These are phyloP conservation scores for Backusella macrospora DNA, from an alignment of 192 early-diverging fungal genomes.

Conservation along the genomic window DNA sequence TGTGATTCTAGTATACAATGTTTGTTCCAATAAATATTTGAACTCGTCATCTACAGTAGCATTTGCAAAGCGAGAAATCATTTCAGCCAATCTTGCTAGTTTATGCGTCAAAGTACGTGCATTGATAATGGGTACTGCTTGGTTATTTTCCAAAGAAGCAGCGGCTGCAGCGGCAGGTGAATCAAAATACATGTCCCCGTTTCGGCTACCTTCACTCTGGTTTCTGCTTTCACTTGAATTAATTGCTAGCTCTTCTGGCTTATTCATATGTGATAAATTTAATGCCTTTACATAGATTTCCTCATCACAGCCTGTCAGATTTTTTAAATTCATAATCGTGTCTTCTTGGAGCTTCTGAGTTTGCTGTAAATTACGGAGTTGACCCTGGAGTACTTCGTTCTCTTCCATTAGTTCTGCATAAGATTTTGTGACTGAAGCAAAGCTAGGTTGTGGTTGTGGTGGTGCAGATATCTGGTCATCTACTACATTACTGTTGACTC, in stretches of 20 bases:
- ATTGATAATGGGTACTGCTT: slow-evolving; percentile 6
- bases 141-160: neutral
- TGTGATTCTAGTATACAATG: slow-evolving; percentile 26
- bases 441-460: slow-evolving; percentile 46
- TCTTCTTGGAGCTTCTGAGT: slow-evolving; percentile 40
- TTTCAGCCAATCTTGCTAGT: slow-evolving; percentile 24
- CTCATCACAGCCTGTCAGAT: slow-evolving; percentile 25
- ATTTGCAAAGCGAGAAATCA: slow-evolving; percentile 23
- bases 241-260: neutral
- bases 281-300: slow-evolving; percentile 21
- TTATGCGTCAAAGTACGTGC: slow-evolving; percentile 24
- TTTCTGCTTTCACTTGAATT: neutral
- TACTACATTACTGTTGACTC: slow-evolving; percentile 16
- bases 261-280: slow-evolving; percentile 10
- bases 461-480: slow-evolving; percentile 43
- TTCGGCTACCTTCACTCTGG: neutral
- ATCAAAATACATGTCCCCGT: neutral
- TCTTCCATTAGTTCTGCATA: slow-evolving; percentile 44
- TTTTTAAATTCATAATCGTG: slow-evolving; percentile 34
- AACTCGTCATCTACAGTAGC: slow-evolving; percentile 3
- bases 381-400: slow-evolving; percentile 39
- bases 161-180: neutral
- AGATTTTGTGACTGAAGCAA: slow-evolving; percentile 37
- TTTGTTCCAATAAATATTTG: slow-evolving; percentile 26
- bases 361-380: slow-evolving; percentile 34